These are phyloP conservation scores for Hemileia vastatrix DNA, from an alignment of 1,284 basidiomycete species.

Conservation along the genomic window DNA sequence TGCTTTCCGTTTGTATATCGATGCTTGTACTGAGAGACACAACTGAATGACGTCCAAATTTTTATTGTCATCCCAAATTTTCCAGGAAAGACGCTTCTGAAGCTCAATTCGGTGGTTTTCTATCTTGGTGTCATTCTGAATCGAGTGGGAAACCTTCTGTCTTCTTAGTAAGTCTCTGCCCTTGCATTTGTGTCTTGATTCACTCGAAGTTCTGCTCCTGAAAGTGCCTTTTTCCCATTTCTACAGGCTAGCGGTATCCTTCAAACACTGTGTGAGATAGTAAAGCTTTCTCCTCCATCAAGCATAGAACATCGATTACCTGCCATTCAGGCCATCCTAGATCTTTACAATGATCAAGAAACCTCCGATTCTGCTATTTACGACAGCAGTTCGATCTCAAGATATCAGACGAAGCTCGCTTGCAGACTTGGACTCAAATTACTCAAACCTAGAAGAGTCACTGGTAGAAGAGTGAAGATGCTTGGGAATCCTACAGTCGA, in stretches of 20 bases:
- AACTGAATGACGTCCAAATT: background rate
- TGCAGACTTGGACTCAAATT: constrained; percentile 36
- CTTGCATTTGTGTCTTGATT: constrained; percentile 1
- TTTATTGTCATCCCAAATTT: background rate
- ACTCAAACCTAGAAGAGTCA: constrained; percentile 25
- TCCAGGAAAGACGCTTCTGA: constrained; percentile 30
- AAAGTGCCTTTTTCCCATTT: constrained; percentile 52
- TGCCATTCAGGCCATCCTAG: too few species aligned
- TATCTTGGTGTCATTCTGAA: constrained; percentile 8
- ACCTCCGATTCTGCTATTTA: constrained; percentile 44
- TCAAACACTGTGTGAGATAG: constrained; percentile 63
- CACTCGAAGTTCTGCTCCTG: constrained; percentile 15
- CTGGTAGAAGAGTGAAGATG: constrained; percentile 10
- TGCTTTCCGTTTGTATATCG: background rate
- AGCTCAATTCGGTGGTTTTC: constrained; percentile 14
- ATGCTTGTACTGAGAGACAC: background rate
- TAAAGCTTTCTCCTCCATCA: constrained; percentile 51
- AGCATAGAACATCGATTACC: constrained; percentile 26
- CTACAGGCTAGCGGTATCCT: constrained; percentile 59
- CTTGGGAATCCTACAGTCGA: background rate
- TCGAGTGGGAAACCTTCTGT: constrained; percentile 11
- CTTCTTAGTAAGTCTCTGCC: constrained; percentile 10
- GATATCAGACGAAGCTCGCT: constrained; percentile 39
- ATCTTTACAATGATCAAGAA: constrained; percentile 43
- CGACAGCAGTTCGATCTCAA: constrained; percentile 43